Evolutionary conservation across 306 rosid genomes (phyloP), one percentile per base, ranked within the genome.

Genomic region (Rubus parviflorus): DNA sequence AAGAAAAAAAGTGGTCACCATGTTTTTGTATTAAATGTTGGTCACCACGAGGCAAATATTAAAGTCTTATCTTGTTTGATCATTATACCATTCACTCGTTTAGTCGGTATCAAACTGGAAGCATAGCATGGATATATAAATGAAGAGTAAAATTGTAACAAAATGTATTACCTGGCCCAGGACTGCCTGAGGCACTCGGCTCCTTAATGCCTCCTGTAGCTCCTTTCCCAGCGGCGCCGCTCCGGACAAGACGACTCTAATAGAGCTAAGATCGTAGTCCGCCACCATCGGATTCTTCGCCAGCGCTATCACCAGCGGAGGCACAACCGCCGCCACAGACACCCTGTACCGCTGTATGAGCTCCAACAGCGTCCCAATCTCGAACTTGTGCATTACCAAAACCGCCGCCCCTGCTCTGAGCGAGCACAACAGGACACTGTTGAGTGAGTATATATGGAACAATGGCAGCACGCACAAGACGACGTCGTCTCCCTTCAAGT

Each of bases 181-280:
- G 75, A 86, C 68, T 0, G 98, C 98, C 52, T 83, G 87, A 43
- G 98, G 98, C 15, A 94, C 74, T 54, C 95, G 80, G 37, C 48
- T 73, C 25, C 71, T 77, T 8, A 92, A 91, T 3, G 94, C 91
- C 30, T 94, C 97, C 81, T 77, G 93, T 35, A 94, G 81, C 73
- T 92, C 97, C 90, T 89, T 94, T 1, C 97, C 93, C 30, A 94
- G 85, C 57, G 98, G 97, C 16, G 98, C 98, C 8, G 97, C 98
- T 4, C 98, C 98, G 0, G 96, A 92, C 19, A 89, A 49, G 64
- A 94, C 90, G 67, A 85, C 6, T 53, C 97, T 37, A 0, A 94
- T 92, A 0, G 97, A 92, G 81, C 93, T 85, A 7, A 94, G 82
- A 14, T 94, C 97, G 13, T 62, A 92, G 0, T 92, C 86, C 14